phyloP scores from a whole-genome alignment of 495 filamentous ascomycete species.

The Hyaloscypha variabilis region DNA sequence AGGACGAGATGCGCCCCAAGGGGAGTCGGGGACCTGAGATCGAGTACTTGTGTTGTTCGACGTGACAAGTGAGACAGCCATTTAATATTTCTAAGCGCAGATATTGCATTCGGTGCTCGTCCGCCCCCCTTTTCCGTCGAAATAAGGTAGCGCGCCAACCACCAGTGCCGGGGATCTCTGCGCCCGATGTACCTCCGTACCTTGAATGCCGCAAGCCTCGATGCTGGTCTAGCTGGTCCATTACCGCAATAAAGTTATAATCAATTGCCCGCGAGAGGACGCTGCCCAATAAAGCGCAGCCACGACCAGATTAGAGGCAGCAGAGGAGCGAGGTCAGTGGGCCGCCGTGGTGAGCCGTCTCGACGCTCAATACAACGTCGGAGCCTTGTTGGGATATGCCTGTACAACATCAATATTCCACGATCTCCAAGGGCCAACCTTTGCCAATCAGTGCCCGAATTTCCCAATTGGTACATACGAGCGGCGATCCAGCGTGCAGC shows the following conservation, averaged over 20 bases:
- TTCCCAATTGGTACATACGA: slow-evolving; percentile 30
- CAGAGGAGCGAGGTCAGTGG: neutral
- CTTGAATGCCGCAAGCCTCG: slow-evolving; percentile 5
- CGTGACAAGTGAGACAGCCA: slow-evolving; percentile 1
- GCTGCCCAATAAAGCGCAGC: slow-evolving; percentile 19
- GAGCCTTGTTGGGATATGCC: neutral
- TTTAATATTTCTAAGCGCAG: neutral
- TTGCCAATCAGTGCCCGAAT: slow-evolving; percentile 10
- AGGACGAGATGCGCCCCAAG: neutral
- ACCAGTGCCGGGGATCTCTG: neutral
- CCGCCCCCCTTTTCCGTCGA: slow-evolving; percentile 1
- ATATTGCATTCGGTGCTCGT: slow-evolving; percentile 6
- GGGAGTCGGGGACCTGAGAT: neutral
- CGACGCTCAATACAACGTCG: neutral
- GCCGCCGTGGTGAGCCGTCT: neutral
- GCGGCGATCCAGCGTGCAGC: slow-evolving; percentile 19
- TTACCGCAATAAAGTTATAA: neutral
- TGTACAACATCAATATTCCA: slow-evolving; percentile 1
- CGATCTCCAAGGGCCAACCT: neutral
- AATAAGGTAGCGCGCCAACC: neutral
- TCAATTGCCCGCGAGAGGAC: neutral
- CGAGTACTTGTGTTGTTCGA: neutral
- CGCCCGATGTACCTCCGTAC: slow-evolving; percentile 2
- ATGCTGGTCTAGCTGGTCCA: neutral
- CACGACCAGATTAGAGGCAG: slow-evolving; percentile 12